Base-by-base conservation (phyloP, 2,329 filamentous ascomycete species). In the Peltaster fructicola region DNA sequence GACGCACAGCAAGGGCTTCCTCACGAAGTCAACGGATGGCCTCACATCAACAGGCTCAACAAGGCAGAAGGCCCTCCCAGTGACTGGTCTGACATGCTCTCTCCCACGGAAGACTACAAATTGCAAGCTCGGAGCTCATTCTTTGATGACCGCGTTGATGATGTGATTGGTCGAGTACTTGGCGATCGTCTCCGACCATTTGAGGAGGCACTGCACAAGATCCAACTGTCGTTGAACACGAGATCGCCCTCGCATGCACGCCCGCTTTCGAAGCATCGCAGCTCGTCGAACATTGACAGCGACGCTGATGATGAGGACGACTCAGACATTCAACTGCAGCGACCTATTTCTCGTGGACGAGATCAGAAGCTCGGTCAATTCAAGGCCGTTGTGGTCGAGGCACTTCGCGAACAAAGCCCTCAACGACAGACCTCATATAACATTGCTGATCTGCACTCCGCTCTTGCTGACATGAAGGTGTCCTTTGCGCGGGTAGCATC, bases 21-120 rank as follows among this genome's bases (percentile, higher is more conserved):
- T 8, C 17, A 27, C 17, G 20, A 30, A 11, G 26, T 38, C 15
- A 39, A 40, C 16, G 38, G 39, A 9, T 48, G 44, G 37, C 31
- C 42, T 11, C 32, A 36, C 15, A 55, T 81, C 15, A 65, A 68
- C 32, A 65, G 67, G 26, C 59, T 80, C 27, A 69, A 73, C 38
- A 65, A 62, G 31, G 65, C 66, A 14, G 71, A 68, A 32, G 57
- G 73, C 9, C 71, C 74, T 13, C 66, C 72, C 31, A 93, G 84
- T 45, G 85, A 95, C 48, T 98, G 88, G 88, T 82, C 91, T 43
- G 76, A 76, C 44, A 70, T 75, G 22, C 73, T 93, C 33, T 75
- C 76, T 7, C 78, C 80, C 10, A 73, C 75, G 16, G 79, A 90
- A 41, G 80, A 90, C 30, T 68, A 71, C 24, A 92, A 91, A 51